Base-by-base conservation (phyloP, 179 eudicot genomes). In the Beta corolliflora region DNA sequence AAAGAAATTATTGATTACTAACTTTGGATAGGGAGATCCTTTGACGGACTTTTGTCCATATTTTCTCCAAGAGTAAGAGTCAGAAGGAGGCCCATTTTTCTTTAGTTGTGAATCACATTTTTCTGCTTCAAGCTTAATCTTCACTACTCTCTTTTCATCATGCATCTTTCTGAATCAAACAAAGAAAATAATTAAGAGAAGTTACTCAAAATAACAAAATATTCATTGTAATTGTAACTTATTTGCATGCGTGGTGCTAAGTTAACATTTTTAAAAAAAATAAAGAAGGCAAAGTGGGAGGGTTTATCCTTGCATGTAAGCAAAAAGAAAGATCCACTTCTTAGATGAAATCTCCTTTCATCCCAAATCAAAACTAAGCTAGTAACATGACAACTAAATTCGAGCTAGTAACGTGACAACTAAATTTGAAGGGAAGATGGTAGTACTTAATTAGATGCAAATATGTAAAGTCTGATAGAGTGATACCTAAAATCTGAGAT, bases 51-150 rank as follows among this genome's bases (percentile, higher is more conserved):
- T 84, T 77, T 84, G 85, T 64, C 97, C 95, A 85, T 93, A 92
- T 86, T 93, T 93, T 83, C 95, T 89, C 97, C 97, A 92, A 71
- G 89, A 84, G 94, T 95, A 93, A 79, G 85, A 83, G 86, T 90
- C 95, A 73, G 83, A 81, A 81, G 92, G 93, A 56, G 89, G 88
- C 31, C 85, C 89, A 74, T 79, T 84, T 79, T 81, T 79, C 79
- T 78, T 88, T 75, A 83, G 86, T 82, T 87, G 81, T 74, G 81
- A 56, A 21, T 87, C 63, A 65, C 65, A 87, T 81, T 66, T 80
- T 73, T 81, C 87, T 70, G 80, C 91, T 66, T 87, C 90, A 18
- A 88, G 74, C 87, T 91, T 89, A 83, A 90, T 88, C 65, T 81
- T 82, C 66, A 92, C 90, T 64, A 91, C 91, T 70, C 58, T 86